These are phyloP conservation scores for Otatea glauca DNA, from an alignment of 176 grass and related monocot species.

Conservation along the genomic window DNA sequence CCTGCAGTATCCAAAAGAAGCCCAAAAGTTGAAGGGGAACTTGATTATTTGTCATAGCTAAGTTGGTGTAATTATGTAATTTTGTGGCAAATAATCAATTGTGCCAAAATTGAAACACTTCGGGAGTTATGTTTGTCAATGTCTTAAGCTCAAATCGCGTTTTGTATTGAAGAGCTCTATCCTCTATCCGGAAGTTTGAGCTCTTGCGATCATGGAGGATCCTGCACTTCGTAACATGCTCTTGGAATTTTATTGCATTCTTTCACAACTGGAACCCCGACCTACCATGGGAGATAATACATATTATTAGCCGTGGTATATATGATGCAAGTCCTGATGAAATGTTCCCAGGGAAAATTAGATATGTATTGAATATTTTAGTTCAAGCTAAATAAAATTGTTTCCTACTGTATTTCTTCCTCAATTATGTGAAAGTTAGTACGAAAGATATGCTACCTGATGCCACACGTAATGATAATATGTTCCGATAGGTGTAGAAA, in stretches of 20 bases:
- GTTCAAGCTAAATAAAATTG: not conserved
- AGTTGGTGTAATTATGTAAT: too few species aligned
- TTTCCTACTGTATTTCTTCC: not conserved
- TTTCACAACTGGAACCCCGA: not conserved
- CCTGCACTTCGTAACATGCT: not conserved
- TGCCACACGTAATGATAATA: not conserved
- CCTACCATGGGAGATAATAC: not conserved
- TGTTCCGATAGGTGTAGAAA: not conserved
- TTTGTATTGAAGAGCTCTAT: not conserved
- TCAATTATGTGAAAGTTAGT: not conserved
- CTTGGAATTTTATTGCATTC: constrained; percentile 1
- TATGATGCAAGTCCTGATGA: constrained; percentile 13
- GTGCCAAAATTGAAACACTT: not conserved
- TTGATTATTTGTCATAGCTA: too few species aligned
- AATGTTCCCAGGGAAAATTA: not conserved
- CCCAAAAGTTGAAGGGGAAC: too few species aligned
- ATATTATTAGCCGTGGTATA: not conserved
- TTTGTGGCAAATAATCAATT: too few species aligned
- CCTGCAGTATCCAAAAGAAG: too few species aligned
- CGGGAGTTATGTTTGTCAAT: not conserved
- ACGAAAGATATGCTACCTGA: not conserved
- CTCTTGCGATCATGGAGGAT: not conserved
- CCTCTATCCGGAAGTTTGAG: not conserved
- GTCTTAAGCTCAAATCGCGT: not conserved
- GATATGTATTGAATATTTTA: not conserved